These are phyloP conservation scores for Xylaria arbuscula DNA, from an alignment of 2,329 filamentous ascomycete species.

Conservation along the genomic window DNA sequence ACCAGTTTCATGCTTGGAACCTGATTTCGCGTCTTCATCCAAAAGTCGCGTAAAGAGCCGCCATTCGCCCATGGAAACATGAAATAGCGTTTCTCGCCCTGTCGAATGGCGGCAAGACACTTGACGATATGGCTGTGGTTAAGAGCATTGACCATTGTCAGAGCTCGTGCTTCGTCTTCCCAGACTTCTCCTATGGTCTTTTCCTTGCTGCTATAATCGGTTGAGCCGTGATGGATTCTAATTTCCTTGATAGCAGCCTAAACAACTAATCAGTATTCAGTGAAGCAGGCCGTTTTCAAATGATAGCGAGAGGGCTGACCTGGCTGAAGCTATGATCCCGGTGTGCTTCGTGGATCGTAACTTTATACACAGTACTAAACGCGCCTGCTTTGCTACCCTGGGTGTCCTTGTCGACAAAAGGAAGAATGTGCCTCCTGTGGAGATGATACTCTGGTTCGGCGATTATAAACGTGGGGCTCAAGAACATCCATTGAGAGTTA, in stretches of 20 bases:
- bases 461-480: background rate
- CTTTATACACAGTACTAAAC: background rate
- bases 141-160: slow-evolving; percentile 44
- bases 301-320: background rate
- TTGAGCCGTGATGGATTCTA: background rate
- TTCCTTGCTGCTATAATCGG: background rate
- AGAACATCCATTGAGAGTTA: background rate
- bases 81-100: slow-evolving; percentile 28
- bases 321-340: background rate
- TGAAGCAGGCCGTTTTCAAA: background rate
- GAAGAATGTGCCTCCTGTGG: background rate
- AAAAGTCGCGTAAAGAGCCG: slow-evolving; percentile 40
- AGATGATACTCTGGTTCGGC: background rate
- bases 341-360: background rate
- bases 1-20: slow-evolving; percentile 1
- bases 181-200: background rate
- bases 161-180: slow-evolving; percentile 18
- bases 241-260: background rate
- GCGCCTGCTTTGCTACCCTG: background rate
- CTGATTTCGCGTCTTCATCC: slow-evolving; percentile 11
- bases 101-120: slow-evolving; percentile 28
- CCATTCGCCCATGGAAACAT: slow-evolving; percentile 40
- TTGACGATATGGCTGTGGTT: slow-evolving; percentile 44
- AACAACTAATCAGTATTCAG: background rate
- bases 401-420: background rate